Percentiles rank a stretch among this genome's conserved stretches.
These are phyloP conservation scores for Phytophthora gonapodyides DNA, from an alignment of 352 stramenopile species.

Conservation along the genomic window DNA sequence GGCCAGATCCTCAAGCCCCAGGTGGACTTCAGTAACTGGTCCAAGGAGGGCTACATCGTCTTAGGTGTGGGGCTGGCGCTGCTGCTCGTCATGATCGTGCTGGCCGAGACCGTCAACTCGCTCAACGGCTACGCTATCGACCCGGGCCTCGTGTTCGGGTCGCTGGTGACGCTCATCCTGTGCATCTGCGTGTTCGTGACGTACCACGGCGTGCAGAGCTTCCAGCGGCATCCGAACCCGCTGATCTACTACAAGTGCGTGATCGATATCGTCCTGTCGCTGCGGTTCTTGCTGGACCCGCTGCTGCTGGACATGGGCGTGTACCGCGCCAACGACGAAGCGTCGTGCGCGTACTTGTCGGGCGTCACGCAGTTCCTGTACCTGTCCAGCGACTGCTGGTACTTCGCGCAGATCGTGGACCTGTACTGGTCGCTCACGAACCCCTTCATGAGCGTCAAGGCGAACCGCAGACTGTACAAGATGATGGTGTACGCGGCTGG, in stretches of 20 bases:
- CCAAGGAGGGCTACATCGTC: constrained; percentile 50
- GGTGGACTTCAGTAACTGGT: constrained; percentile 54
- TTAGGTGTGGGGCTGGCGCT: constrained; percentile 45
- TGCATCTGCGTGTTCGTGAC: constrained; percentile 77
- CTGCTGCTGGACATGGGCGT: constrained; percentile 56
- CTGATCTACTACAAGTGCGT: constrained; percentile 87
- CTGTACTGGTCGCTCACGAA: constrained; percentile 81
- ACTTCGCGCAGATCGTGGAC: constrained; percentile 81
- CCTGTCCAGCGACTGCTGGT: constrained; percentile 81
- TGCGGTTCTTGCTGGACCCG: constrained; percentile 78
- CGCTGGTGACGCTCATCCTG: constrained; percentile 71
- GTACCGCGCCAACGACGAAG: constrained; percentile 36
- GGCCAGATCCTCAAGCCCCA: constrained; percentile 60
- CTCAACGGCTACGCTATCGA: constrained; percentile 91
- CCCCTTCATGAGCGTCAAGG: constrained; percentile 83
- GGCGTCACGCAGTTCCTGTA: constrained; percentile 81
- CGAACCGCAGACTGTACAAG: constrained; percentile 66
- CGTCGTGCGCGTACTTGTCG: constrained; percentile 63
- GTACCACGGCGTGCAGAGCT: constrained; percentile 78
- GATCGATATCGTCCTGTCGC: constrained; percentile 68
- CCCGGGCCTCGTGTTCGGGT: constrained; percentile 73
- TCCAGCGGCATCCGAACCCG: constrained; percentile 79
- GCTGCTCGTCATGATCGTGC: constrained; percentile 44
- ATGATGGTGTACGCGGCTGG: constrained; percentile 56
- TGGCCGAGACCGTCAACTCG: constrained; percentile 37